Conservation (phyloP, 169 alveolate species). For the Perkinsus olseni region DNA sequence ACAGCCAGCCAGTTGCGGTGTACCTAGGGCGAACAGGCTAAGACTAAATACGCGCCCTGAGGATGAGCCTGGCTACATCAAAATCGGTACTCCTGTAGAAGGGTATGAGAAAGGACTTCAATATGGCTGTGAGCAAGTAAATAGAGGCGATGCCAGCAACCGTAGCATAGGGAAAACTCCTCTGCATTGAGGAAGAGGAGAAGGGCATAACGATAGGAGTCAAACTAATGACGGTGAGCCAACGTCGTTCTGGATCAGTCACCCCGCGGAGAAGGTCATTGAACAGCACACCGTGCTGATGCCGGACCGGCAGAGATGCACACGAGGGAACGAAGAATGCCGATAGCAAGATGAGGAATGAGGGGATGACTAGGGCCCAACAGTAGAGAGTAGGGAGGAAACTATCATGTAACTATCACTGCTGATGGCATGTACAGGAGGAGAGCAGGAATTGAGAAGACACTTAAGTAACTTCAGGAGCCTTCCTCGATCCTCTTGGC, state of each 20-base stretch:
- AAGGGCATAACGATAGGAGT: too few species aligned
- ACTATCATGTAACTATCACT: not conserved
- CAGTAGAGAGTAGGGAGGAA: not conserved
- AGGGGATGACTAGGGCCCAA: too few species aligned
- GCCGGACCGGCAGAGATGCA: too few species aligned
- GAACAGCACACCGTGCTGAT: too few species aligned
- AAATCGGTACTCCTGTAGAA: not conserved
- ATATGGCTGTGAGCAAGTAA: not conserved
- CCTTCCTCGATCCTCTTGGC: not conserved
- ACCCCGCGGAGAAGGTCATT: too few species aligned
- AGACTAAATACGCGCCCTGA: not conserved
- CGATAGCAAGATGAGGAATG: too few species aligned
- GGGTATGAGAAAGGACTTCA: not conserved
- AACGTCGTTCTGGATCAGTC: too few species aligned
- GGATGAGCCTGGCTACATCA: not conserved
- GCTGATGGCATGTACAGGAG: not conserved
- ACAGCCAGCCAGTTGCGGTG: conserved; percentile 77
- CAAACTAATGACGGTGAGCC: too few species aligned
- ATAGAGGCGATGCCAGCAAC: not conserved
- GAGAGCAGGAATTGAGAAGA: not conserved
- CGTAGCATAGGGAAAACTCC: not conserved
- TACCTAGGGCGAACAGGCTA: too few species aligned
- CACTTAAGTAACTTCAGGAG: not conserved
- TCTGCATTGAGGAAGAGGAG: not conserved
- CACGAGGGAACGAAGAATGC: too few species aligned